phyloP scores from a whole-genome alignment of 2,329 filamentous ascomycete species.

The Clarireedia monteithiana region DNA sequence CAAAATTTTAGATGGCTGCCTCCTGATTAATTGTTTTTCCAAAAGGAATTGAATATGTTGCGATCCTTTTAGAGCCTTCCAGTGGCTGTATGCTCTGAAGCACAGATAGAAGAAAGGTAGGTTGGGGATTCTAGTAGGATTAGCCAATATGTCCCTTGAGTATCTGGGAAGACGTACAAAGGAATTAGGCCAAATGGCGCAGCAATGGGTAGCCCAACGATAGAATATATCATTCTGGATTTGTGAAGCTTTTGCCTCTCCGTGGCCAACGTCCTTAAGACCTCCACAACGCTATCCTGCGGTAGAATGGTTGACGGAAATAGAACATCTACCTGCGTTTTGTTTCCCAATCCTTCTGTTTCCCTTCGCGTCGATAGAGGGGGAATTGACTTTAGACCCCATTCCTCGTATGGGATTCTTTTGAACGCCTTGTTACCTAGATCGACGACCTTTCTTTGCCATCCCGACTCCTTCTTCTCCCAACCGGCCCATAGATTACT shows the following conservation, averaged over 20 bases:
- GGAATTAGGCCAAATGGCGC: slow-evolving; percentile 78
- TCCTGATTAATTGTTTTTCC: slow-evolving; percentile 60
- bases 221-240: slow-evolving; percentile 70
- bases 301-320: slow-evolving; percentile 69
- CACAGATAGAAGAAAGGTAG: slow-evolving; percentile 93
- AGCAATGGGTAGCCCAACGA: slow-evolving; percentile 75
- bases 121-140: slow-evolving; percentile 66
- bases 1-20: slow-evolving; percentile 58
- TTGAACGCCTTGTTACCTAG: slow-evolving; percentile 83
- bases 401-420: slow-evolving; percentile 92
- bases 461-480: slow-evolving; percentile 77
- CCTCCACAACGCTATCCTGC: slow-evolving; percentile 49
- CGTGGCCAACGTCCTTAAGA: slow-evolving; percentile 66
- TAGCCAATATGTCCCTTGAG: background rate
- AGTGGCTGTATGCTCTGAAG: slow-evolving; percentile 89
- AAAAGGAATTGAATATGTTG: slow-evolving; percentile 78
- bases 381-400: slow-evolving; percentile 92
- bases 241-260: slow-evolving; percentile 75
- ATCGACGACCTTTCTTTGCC: slow-evolving; percentile 79
- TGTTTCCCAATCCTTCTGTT: slow-evolving; percentile 53
- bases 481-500: slow-evolving; percentile 74
- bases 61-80: slow-evolving; percentile 76
- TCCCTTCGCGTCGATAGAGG: slow-evolving; percentile 62
- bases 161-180: slow-evolving; percentile 50
- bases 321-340: slow-evolving; percentile 62